These are phyloP conservation scores for Lactifluus subvellereus DNA, from an alignment of 768 basidiomycete genomes.

Conservation along the genomic window DNA sequence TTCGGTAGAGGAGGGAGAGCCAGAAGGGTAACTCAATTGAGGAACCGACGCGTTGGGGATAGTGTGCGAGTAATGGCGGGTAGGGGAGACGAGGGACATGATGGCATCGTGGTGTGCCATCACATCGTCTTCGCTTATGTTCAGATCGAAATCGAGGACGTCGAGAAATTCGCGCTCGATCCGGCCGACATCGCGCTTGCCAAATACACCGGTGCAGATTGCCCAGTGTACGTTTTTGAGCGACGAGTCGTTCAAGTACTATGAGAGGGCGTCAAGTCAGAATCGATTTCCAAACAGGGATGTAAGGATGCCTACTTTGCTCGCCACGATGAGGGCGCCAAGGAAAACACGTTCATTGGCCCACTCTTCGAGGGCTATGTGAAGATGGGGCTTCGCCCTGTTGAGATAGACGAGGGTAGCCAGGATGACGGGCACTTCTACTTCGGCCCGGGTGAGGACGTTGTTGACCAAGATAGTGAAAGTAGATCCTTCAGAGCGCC, in stretches of 20 bases:
- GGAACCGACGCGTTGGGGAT: neutral
- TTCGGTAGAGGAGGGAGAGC: constrained; percentile 15
- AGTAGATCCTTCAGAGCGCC: constrained; percentile 47
- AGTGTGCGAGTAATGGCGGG: constrained; percentile 1
- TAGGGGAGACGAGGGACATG: constrained; percentile 23
- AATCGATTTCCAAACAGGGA: constrained; percentile 3
- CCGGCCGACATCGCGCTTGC: constrained; percentile 69
- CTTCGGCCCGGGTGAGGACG: constrained; percentile 68
- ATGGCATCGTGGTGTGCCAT: constrained; percentile 37
- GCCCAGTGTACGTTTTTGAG: constrained; percentile 88
- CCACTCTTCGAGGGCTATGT: constrained; percentile 79
- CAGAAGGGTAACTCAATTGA: neutral
- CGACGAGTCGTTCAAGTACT: constrained; percentile 85
- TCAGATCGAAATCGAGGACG: constrained; percentile 69
- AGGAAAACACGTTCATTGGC: constrained; percentile 88
- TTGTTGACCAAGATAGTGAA: constrained; percentile 63
- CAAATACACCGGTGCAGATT: constrained; percentile 69
- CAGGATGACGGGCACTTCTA: constrained; percentile 62
- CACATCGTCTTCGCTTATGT: constrained; percentile 54
- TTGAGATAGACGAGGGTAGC: constrained; percentile 71
- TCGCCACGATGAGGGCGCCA: constrained; percentile 81
- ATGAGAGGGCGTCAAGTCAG: neutral
- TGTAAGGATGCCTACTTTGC: constrained; percentile 52
- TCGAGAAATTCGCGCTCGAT: constrained; percentile 76
- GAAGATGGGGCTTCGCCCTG: constrained; percentile 70